Percentiles rank a stretch among this genome's conserved stretches.
Evolutionary conservation across 2,329 filamentous ascomycete genomes (phyloP).

Genomic region (Trichoderma sp.): DNA sequence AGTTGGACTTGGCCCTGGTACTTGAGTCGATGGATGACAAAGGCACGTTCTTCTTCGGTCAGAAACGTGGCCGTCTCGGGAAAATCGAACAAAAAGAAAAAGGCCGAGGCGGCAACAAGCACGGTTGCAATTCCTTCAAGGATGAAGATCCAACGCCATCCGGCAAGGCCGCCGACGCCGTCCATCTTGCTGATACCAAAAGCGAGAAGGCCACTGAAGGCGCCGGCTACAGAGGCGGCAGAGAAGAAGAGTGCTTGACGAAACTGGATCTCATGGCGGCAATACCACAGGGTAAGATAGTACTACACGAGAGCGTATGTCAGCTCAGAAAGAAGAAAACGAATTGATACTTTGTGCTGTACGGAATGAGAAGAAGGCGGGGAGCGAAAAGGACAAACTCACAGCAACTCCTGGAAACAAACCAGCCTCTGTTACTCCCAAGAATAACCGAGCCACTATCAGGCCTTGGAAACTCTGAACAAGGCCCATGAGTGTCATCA

Average conservation of each 20-base stretch:
- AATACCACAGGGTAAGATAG: constrained; percentile 63
- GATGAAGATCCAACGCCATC: constrained; percentile 71
- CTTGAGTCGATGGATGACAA: constrained; percentile 71
- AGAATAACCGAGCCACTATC: constrained; percentile 56
- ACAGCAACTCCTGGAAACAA: constrained; percentile 66
- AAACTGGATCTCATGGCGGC: constrained; percentile 58
- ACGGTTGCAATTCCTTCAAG: constrained; percentile 73
- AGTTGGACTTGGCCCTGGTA: constrained; percentile 56
- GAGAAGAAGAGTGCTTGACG: constrained; percentile 78
- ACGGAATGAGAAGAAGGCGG: neutral
- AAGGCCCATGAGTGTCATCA: constrained; percentile 59
- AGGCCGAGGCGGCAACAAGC: constrained; percentile 66
- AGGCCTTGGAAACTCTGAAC: constrained; percentile 54
- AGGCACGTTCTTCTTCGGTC: constrained; percentile 68
- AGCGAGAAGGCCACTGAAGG: constrained; percentile 73
- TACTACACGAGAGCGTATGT: constrained; percentile 41
- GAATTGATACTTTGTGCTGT: neutral
- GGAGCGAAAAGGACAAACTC: neutral
- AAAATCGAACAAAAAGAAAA: constrained; percentile 78
- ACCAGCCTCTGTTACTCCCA: constrained; percentile 70
- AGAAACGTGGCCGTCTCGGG: constrained; percentile 79
- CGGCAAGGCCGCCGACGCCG: constrained; percentile 61
- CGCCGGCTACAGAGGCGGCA: constrained; percentile 77
- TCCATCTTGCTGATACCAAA: constrained; percentile 72
- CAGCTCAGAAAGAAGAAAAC: neutral